Conservation (phyloP, 2,329 filamentous ascomycete species). For the Epichloe festucae region DNA sequence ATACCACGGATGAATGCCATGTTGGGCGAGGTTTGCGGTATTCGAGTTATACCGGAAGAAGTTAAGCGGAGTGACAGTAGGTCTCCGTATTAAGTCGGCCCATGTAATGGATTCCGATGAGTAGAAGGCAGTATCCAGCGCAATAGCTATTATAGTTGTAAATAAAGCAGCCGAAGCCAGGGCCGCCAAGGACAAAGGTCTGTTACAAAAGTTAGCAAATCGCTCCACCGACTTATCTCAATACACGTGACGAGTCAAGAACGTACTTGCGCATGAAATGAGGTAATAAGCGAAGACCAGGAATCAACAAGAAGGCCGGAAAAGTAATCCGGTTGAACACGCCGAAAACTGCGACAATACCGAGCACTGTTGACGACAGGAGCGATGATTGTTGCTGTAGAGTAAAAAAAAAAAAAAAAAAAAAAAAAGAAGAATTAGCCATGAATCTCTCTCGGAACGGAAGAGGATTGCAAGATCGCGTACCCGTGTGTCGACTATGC, state of each 20-base stretch:
- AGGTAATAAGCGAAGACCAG: constrained; percentile 69
- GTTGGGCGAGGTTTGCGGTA: constrained; percentile 55
- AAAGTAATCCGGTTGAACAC: constrained; percentile 97
- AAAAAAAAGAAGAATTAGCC: constrained; percentile 7
- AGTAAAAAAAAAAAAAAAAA: too few species aligned
- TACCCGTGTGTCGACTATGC: constrained; percentile 71
- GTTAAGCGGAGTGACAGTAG: constrained; percentile 65
- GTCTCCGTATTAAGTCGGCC: constrained; percentile 47
- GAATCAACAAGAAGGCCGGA: constrained; percentile 80
- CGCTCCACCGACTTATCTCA: not conserved
- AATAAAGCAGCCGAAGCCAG: constrained; percentile 52
- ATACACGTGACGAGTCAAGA: not conserved
- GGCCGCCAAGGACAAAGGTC: constrained; percentile 47
- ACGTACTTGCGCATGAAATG: constrained; percentile 71
- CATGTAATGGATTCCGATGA: constrained; percentile 48
- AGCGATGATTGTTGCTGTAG: constrained; percentile 59
- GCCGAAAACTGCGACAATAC: constrained; percentile 71
- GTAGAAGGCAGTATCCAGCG: constrained; percentile 80
- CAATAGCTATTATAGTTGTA: constrained; percentile 61
- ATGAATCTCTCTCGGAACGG: constrained; percentile 10
- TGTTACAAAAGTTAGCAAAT: constrained; percentile 17
- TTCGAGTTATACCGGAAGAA: constrained; percentile 65
- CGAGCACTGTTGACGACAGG: constrained; percentile 63
- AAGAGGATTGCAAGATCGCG: constrained; percentile 13
- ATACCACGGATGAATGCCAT: constrained; percentile 68